Evolutionary conservation across 257 asterid genomes (phyloP).

Genomic region (Eustoma russellianum): DNA sequence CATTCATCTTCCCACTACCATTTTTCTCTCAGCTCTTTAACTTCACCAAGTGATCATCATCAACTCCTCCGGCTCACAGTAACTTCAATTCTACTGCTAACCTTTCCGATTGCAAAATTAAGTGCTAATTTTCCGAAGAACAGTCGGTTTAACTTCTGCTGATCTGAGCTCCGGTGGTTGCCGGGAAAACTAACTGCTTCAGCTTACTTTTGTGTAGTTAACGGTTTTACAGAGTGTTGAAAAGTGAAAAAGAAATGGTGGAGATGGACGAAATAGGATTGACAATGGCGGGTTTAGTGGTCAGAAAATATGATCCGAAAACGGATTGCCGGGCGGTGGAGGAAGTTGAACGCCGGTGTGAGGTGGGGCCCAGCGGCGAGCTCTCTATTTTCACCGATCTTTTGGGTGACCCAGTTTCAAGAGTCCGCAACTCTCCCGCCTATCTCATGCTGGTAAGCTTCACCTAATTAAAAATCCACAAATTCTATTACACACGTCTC

Average conservation of each 20-base stretch:
- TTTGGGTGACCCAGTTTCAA: conserved; percentile 83
- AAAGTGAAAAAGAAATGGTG: conserved; percentile 12
- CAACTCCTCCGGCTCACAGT: too few species aligned
- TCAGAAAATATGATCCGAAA: conserved; percentile 52
- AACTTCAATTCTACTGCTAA: too few species aligned
- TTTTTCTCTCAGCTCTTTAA: too few species aligned
- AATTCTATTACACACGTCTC: background rate
- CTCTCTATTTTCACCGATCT: conserved; percentile 75
- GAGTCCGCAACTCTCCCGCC: conserved; percentile 87
- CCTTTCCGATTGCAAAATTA: too few species aligned
- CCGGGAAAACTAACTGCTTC: conserved; percentile 8
- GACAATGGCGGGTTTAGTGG: conserved; percentile 44
- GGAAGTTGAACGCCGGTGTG: conserved; percentile 67
- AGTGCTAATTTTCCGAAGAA: too few species aligned
- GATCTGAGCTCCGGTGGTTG: conserved; percentile 2
- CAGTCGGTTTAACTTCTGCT: too few species aligned
- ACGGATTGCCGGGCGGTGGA: conserved; percentile 56
- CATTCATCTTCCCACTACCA: too few species aligned
- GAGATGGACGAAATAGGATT: conserved; percentile 16
- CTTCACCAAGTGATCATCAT: too few species aligned
- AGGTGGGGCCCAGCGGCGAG: conserved; percentile 69
- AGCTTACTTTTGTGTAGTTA: background rate
- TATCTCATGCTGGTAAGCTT: conserved; percentile 69
- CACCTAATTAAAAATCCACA: background rate
- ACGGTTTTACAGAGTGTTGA: background rate